Base-by-base conservation (phyloP, 1,284 basidiomycete genomes). In the Melampsora occidentalis region DNA sequence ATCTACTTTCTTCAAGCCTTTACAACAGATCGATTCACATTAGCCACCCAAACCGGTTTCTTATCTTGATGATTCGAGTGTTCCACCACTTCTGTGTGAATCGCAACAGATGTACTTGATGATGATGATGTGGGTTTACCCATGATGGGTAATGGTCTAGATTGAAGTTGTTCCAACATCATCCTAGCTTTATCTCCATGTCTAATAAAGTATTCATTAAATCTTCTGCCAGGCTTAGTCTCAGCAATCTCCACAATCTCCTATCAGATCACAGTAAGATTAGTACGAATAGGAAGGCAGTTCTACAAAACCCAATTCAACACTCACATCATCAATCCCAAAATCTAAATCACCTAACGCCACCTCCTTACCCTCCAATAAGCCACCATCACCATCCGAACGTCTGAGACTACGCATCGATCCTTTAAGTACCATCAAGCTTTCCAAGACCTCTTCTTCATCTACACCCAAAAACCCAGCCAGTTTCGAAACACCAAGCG, bases 351-450 rank as follows among this genome's bases (percentile, higher is more conserved):
- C 95, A 84, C 92, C 94, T 71, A 93, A 94, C 35, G 90, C 90
- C 80, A 94, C 90, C 80, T 89, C 89, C 82, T 94, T 88, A 1
- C 95, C 95, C 79, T 93, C 91, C 77, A 98, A 85, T 64, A 97
- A 80, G 0, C 82, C 82, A 1, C 84, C 86, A 65, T 90, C 87
- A 73, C 79, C 89, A 88, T 77, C 85, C 76, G 88, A 89, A 82
- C 91, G 88, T 80, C 91, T 92, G 78, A 85, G 81, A 69, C 84
- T 86, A 77, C 86, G 83, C 69, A 84, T 84, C 1, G 90, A 89
- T 79, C 91, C 90, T 86, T 99, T 98, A 85, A 97, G 89, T 64
- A 94, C 90, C 93, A 98, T 97, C 87, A 98, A 88, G 87, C 95
- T 92, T 85, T 96, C 91, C 73, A 98, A 87, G 80, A 97, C 90